phyloP scores from a whole-genome alignment of 2,329 filamentous ascomycete genomes.

The Geosmithia morbida region DNA sequence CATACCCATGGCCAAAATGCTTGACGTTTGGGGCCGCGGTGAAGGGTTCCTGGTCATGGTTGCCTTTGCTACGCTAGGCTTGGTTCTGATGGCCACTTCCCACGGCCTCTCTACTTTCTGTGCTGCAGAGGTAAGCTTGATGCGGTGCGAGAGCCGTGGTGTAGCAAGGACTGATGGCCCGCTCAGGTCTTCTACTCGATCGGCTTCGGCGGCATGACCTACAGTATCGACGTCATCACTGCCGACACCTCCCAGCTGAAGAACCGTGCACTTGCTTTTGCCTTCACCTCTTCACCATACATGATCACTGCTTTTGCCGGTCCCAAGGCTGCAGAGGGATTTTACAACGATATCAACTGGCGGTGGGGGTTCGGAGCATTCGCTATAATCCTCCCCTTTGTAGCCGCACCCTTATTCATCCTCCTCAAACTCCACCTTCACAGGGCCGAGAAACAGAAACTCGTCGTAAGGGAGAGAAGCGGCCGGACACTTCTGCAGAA shows the following conservation, averaged over 20 bases:
- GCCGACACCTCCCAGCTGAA: slow-evolving; percentile 39
- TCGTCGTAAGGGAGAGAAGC: slow-evolving; percentile 20
- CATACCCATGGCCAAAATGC: slow-evolving; percentile 45
- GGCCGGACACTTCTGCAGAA: slow-evolving; percentile 30
- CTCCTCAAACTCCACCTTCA: slow-evolving; percentile 38
- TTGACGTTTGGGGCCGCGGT: slow-evolving; percentile 49
- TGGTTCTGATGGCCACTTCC: slow-evolving; percentile 48
- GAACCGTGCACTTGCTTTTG: slow-evolving; percentile 22
- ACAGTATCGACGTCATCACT: slow-evolving; percentile 48
- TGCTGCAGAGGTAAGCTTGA: slow-evolving; percentile 27
- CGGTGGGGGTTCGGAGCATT: slow-evolving; percentile 40
- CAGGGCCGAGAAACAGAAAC: slow-evolving; percentile 38
- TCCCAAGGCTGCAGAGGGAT: slow-evolving; percentile 15
- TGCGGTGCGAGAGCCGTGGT: no score
- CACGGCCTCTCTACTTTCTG: slow-evolving; percentile 26
- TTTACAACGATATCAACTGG: slow-evolving; percentile 16
- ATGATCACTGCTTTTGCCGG: slow-evolving; percentile 30
- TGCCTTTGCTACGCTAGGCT: slow-evolving; percentile 26
- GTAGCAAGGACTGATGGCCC: background rate
- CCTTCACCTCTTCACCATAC: slow-evolving; percentile 24
- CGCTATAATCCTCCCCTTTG: slow-evolving; percentile 42
- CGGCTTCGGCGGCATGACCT: slow-evolving; percentile 44
- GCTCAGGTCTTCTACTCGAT: slow-evolving; percentile 44
- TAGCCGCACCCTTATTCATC: slow-evolving; percentile 35
- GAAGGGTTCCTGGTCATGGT: slow-evolving; percentile 43